Base-by-base conservation (phyloP, 164 flowering plant species). In the Berberis vulgaris region DNA sequence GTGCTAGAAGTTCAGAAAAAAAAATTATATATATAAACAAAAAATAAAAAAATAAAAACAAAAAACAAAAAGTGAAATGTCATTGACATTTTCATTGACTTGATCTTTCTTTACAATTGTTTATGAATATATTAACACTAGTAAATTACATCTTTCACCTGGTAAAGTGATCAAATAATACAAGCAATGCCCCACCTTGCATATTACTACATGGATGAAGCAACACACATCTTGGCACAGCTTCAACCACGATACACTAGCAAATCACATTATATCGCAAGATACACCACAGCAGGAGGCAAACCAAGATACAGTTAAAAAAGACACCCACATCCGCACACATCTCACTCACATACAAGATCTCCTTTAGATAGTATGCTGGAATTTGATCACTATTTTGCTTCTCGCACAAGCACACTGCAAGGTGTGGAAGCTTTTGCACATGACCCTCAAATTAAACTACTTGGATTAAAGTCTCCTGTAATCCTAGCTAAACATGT, bases 61-160 rank as follows among this genome's bases (percentile, higher is more conserved):
- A 26, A 26, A 26, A 26, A 26, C 26, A 4, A 26, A 7, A 52
- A 11, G 12, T 43, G 49, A 13, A 59, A 59, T 43, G 44, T 38
- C 10, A 43, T 59, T 40, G 13, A 43, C 26, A 54, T 49, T 63
- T 52, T 64, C 60, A 64, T 64, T 64, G 60, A 64, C 43, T 45
- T 43, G 42, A 39, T 11, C 2, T 43, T 39, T 54, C 11, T 57
- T 64, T 64, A 64, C 70, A 67, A 13, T 26, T 26, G 70, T 58
- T 50, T 49, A 67, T 45, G 46, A 61, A 61, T 61, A 67, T 60
- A 61, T 54, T 54, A 67, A 47, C 45, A 47, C 40, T 69, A 56
- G 8, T 49, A 43, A 43, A 43, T 62, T 63, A 69, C 66, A 69
- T 49, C 43, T 10, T 39, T 26, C 3, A 42, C 61, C 44, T 2